These are phyloP conservation scores for Brettanomyces sp. DNA, from an alignment of 805 yeast genomes.

Conservation along the genomic window DNA sequence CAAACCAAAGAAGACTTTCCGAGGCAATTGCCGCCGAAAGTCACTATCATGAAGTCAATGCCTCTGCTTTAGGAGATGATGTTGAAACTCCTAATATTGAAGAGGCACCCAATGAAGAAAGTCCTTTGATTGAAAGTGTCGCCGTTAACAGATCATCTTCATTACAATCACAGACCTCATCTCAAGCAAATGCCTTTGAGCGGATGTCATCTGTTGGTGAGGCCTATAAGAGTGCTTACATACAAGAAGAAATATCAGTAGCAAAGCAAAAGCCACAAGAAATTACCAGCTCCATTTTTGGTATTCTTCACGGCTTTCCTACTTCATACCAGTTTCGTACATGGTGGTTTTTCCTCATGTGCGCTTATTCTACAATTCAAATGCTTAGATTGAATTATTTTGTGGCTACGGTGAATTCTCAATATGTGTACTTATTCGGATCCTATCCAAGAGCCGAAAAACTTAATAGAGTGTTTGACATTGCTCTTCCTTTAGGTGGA, in stretches of 20 bases:
- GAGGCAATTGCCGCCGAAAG: slow-evolving; percentile 20
- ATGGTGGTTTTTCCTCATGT: slow-evolving; percentile 43
- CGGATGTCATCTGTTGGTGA: slow-evolving; percentile 50
- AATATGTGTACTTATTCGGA: slow-evolving; percentile 36
- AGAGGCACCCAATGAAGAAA: slow-evolving; percentile 3
- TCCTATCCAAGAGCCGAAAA: slow-evolving; percentile 29
- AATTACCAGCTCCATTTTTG: slow-evolving; percentile 37
- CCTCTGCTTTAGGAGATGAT: background rate
- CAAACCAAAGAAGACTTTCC: slow-evolving; percentile 18
- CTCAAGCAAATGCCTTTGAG: slow-evolving; percentile 9
- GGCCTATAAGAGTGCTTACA: slow-evolving; percentile 44
- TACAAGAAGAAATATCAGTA: slow-evolving; percentile 35
- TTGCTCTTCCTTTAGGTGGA: slow-evolving; percentile 50
- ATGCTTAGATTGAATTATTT: slow-evolving; percentile 51
- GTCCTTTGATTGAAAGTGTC: slow-evolving; percentile 17
- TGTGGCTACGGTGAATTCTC: slow-evolving; percentile 51
- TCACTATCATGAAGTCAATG: slow-evolving; percentile 8
- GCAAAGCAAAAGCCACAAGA: slow-evolving; percentile 16
- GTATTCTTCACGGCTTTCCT: slow-evolving; percentile 44
- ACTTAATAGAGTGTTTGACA: slow-evolving; percentile 39
- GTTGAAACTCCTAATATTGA: background rate
- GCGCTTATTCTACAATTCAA: slow-evolving; percentile 42
- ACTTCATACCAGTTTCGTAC: slow-evolving; percentile 40
- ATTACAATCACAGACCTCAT: slow-evolving; percentile 11
- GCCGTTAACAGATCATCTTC: background rate